Percentiles rank a stretch among this genome's conserved stretches.
phyloP scores from a whole-genome alignment of 1,284 basidiomycete species.

The Marasmius fiardii region DNA sequence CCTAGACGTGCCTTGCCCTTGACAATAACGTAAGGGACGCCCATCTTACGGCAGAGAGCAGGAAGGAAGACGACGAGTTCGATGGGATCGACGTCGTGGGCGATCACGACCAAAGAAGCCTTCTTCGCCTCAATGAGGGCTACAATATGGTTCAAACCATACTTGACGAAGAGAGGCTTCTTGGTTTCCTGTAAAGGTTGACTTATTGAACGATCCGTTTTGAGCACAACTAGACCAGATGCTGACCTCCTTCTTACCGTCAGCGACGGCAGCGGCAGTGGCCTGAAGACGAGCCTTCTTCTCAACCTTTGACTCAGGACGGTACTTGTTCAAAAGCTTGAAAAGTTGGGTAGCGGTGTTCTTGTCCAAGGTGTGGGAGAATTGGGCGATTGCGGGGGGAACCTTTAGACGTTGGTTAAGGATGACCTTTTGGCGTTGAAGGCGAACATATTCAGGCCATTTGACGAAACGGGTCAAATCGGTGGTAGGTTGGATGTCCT shows the following conservation, averaged over 20 bases:
- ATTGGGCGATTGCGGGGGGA: conserved; percentile 97
- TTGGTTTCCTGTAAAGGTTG: conserved; percentile 60
- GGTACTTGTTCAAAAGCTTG: conserved; percentile 97
- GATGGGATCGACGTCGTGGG: conserved; percentile 98
- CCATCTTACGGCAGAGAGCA: conserved; percentile 99
- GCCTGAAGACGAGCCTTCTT: conserved; percentile 93
- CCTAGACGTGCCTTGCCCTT: conserved; percentile 98
- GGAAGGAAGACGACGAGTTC: conserved; percentile 98
- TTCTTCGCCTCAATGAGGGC: conserved; percentile 98
- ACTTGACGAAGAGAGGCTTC: conserved; percentile 96
- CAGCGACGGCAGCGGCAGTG: conserved; percentile 73
- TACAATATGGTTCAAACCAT: conserved; percentile 95
- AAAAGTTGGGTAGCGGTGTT: conserved; percentile 98
- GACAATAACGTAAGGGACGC: conserved; percentile 96
- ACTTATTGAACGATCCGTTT: conserved; percentile 9
- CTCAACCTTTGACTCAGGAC: conserved; percentile 94
- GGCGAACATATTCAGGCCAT: conserved; percentile 98
- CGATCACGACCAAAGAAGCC: conserved; percentile 94
- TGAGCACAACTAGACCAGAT: not conserved
- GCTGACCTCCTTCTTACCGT: conserved; percentile 56
- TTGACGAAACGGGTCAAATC: conserved; percentile 99
- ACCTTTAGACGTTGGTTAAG: conserved; percentile 98
- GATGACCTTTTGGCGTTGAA: conserved; percentile 99
- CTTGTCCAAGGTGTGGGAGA: conserved; percentile 98
- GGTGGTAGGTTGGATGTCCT: conserved; percentile 88